Evolutionary conservation across 805 yeast species (phyloP).

Genomic region (Torulaspora franciscae): DNA sequence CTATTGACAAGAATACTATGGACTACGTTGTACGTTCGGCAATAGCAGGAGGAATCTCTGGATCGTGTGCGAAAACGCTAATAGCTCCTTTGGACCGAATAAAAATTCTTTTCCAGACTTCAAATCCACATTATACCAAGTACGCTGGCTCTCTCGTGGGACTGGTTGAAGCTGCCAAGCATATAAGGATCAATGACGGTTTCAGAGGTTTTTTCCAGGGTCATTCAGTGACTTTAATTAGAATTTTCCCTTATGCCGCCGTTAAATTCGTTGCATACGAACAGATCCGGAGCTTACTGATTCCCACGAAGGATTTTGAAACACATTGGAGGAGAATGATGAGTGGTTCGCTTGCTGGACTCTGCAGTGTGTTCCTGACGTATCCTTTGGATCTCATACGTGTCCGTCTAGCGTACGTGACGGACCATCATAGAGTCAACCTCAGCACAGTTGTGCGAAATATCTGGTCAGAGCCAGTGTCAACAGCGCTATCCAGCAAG

Average conservation of each 20-base stretch:
- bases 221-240: conserved; percentile 83
- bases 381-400: conserved; percentile 89
- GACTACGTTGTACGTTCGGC: conserved; percentile 84
- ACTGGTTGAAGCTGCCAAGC: conserved; percentile 61
- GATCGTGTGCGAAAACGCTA: conserved; percentile 90
- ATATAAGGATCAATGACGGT: conserved; percentile 69
- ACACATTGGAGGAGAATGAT: conserved; percentile 73
- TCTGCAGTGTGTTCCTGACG: conserved; percentile 78
- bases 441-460: conserved; percentile 28
- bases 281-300: conserved; percentile 74
- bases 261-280: conserved; percentile 95
- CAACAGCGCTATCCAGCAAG: conserved; percentile 33
- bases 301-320: conserved; percentile 70
- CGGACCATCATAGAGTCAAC: conserved; percentile 39
- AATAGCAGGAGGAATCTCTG: conserved; percentile 91
- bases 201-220: conserved; percentile 83
- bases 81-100: conserved; percentile 95
- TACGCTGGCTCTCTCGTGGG: conserved; percentile 80
- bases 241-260: conserved; percentile 96
- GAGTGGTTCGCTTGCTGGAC: conserved; percentile 89
- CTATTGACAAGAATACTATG: conserved; percentile 58
- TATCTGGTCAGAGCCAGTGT: conserved; percentile 33
- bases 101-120: conserved; percentile 90
- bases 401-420: conserved; percentile 87
- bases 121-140: conserved; percentile 79